phyloP scores from a whole-genome alignment of 495 filamentous ascomycete genomes.

The Podospora fimiseda region DNA sequence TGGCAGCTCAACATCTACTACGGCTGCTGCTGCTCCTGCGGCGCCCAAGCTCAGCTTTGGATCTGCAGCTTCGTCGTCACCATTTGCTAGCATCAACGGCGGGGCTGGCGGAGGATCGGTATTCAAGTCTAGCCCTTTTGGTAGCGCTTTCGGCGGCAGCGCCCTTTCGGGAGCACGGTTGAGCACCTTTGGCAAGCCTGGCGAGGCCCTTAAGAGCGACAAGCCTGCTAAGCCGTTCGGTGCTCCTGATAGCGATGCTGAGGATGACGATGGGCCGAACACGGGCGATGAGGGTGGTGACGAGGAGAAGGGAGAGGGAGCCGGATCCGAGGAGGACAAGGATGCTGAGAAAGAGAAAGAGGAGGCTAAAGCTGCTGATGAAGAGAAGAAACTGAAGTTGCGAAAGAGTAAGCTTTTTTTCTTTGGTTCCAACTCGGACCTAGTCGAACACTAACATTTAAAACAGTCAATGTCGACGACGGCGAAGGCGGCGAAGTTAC shows the following conservation, averaged over 20 bases:
- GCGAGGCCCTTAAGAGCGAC: slow-evolving; percentile 46
- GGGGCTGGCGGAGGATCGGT: slow-evolving; percentile 29
- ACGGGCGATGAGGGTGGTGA: slow-evolving; percentile 41
- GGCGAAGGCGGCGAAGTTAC: slow-evolving; percentile 75
- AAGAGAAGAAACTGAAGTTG: slow-evolving; percentile 59
- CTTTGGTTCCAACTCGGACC: not conserved
- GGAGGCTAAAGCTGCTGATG: slow-evolving; percentile 37
- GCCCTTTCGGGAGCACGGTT: slow-evolving; percentile 46
- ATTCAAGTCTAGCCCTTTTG: slow-evolving; percentile 36
- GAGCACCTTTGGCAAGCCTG: slow-evolving; percentile 63
- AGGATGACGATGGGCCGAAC: slow-evolving; percentile 33
- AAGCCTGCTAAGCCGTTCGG: slow-evolving; percentile 67
- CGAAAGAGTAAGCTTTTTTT: slow-evolving; percentile 53
- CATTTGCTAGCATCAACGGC: slow-evolving; percentile 20
- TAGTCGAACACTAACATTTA: slow-evolving; percentile 11
- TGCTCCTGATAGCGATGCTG: slow-evolving; percentile 57
- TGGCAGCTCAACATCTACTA: slow-evolving; percentile 15
- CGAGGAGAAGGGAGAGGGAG: slow-evolving; percentile 25
- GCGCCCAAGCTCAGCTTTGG: slow-evolving; percentile 31
- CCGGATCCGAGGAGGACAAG: slow-evolving; percentile 17
- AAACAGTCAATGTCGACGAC: slow-evolving; percentile 44
- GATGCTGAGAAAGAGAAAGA: slow-evolving; percentile 44
- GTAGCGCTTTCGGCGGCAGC: slow-evolving; percentile 49
- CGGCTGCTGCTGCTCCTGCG: slow-evolving; percentile 25
- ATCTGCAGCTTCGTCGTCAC: slow-evolving; percentile 20